Percentiles rank a stretch among this genome's conserved stretches.
Conservation (phyloP, 495 filamentous ascomycete species). For the Hypoxylon intermedium region DNA sequence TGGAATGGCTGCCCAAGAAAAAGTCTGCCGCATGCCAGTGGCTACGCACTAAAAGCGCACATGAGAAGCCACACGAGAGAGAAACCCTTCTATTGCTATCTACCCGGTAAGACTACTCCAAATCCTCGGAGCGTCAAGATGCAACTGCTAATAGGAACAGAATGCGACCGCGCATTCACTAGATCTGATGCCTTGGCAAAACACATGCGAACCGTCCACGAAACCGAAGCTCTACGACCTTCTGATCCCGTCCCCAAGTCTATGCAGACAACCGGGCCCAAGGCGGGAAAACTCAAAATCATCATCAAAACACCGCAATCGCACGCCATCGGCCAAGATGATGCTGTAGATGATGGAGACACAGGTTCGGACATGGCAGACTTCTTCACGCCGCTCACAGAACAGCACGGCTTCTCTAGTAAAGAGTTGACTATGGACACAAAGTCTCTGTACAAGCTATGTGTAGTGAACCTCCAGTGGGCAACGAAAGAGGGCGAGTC, state of each 20-base stretch:
- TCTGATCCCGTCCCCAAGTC: conserved; percentile 86
- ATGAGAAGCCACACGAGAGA: conserved; percentile 98
- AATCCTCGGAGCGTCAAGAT: background rate
- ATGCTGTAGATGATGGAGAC: conserved; percentile 59
- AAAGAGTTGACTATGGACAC: conserved; percentile 75
- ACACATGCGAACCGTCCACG: conserved; percentile 98
- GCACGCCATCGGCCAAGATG: conserved; percentile 62
- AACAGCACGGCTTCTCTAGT: conserved; percentile 72
- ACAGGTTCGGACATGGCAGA: conserved; percentile 56
- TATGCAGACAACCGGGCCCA: conserved; percentile 61
- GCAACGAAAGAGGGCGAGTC: conserved; percentile 71
- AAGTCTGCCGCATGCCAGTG: conserved; percentile 88
- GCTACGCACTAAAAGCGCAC: conserved; percentile 93
- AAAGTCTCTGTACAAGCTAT: conserved; percentile 71
- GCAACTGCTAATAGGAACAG: conserved; percentile 52
- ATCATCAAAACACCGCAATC: conserved; percentile 63
- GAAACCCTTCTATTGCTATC: conserved; percentile 95
- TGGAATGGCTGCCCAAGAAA: conserved; percentile 90
- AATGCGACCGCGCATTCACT: conserved; percentile 97
- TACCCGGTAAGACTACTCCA: conserved; percentile 72
- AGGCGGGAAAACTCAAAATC: conserved; percentile 70
- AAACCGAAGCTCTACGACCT: conserved; percentile 88
- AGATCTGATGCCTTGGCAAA: conserved; percentile 96
- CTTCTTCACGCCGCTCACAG: conserved; percentile 57
- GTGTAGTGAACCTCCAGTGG: conserved; percentile 83